These are phyloP conservation scores for Ceratobasidium papillatum DNA, from an alignment of 1,284 basidiomycete species.

Conservation along the genomic window DNA sequence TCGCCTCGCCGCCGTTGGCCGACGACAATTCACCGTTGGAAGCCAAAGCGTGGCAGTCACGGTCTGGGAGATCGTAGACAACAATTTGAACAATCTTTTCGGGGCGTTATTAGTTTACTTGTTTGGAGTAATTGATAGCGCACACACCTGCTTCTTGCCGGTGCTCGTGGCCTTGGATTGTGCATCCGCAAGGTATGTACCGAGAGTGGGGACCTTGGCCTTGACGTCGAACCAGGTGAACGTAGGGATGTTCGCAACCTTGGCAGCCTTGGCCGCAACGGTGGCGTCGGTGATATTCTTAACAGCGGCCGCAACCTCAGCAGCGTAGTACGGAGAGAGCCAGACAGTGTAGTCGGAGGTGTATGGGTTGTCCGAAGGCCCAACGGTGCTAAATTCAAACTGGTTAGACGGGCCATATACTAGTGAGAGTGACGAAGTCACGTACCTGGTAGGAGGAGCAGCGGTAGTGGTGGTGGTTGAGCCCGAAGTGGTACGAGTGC, in stretches of 20 bases:
- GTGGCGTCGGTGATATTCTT: slow-evolving; percentile 49
- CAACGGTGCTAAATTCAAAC: slow-evolving; percentile 55
- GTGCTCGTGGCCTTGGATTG: slow-evolving; percentile 49
- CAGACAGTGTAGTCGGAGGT: slow-evolving; percentile 47
- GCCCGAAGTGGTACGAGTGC: neutral
- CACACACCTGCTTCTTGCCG: slow-evolving; percentile 56
- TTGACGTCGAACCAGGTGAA: slow-evolving; percentile 43
- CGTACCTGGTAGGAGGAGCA: slow-evolving; percentile 20
- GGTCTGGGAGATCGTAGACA: slow-evolving; percentile 68
- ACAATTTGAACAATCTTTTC: slow-evolving; percentile 63
- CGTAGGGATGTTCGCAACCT: slow-evolving; percentile 43
- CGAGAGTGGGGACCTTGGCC: slow-evolving; percentile 41
- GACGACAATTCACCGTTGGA: slow-evolving; percentile 72
- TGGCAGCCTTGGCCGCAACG: slow-evolving; percentile 42
- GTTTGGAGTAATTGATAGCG: neutral
- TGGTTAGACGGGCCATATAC: slow-evolving; percentile 57
- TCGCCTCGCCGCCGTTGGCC: slow-evolving; percentile 62
- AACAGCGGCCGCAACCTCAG: slow-evolving; percentile 40
- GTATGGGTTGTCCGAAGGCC: slow-evolving; percentile 56
- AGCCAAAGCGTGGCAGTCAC: slow-evolving; percentile 69
- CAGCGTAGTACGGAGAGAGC: slow-evolving; percentile 42
- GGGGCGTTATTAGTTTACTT: neutral
- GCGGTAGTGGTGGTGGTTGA: slow-evolving; percentile 5
- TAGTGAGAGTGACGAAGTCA: slow-evolving; percentile 57
- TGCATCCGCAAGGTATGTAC: slow-evolving; percentile 62